Evolutionary conservation across 2,329 filamentous ascomycete species (phyloP), one percentile per base, ranked within the genome.

Genomic region (Paecilomyces niveus): DNA sequence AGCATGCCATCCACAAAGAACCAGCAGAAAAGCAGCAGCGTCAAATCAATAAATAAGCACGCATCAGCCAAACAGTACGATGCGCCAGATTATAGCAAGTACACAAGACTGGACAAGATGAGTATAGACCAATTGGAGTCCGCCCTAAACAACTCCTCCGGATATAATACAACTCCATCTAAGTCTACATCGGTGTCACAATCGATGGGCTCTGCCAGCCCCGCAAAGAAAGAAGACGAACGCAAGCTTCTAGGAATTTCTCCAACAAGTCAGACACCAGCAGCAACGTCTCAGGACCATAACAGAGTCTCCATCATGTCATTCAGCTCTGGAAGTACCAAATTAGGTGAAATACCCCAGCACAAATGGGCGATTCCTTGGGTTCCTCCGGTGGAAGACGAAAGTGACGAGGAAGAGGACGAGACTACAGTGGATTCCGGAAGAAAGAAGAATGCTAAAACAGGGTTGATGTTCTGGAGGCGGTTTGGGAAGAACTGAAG

Each of bases 341-440:
- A 60, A 50, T 3, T 60, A 24, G 58, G 58, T n/a, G 58, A 60
- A 24, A 60, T 60, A 39, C 58, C 58, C 1, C 56, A 53, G 24
- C 50, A 60, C 49, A 60, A 56, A 54, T 60, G 56, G 58, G 35
- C 58, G 2, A 33, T 52, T 18, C 49, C 54, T 10, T 58, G 58
- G 58, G 10, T 56, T 33, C 56, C 56, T 21, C 56, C 58, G 13
- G 18, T 54, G n/a, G 57, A 59, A 26, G 21, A 39, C 3, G 50
- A 57, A 22, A 49, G 54, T 13, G 50, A 59, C 3, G 33, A 45
- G 6, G 10, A 49, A n/a, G 3, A 33, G 22, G 54, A 54, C 4
- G n/a, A 51, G 2, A 6, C 3, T 51, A 51, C 11, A 51, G 3
- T 18, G 9, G n/a, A 21, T 15, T 3, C 49, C 10, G 4, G 22